A percentile compares a stretch with the other conserved stretches of the same genome.
These are phyloP conservation scores for Volvariella surrecta DNA, from an alignment of 1,284 basidiomycete genomes.

Conservation along the genomic window DNA sequence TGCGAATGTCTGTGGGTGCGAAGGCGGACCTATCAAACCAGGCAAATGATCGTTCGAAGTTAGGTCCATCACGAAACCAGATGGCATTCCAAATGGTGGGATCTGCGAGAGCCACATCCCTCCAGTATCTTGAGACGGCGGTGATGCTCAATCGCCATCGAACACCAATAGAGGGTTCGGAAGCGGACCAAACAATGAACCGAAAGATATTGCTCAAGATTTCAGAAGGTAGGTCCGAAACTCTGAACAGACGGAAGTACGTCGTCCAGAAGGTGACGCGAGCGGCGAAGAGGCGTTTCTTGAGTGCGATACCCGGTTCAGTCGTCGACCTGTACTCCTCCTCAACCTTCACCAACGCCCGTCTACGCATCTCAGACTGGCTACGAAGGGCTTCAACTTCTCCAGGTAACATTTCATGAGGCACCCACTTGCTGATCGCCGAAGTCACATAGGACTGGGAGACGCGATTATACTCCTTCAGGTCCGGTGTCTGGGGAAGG, in stretches of 20 bases:
- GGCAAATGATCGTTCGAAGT: slow-evolving; percentile 38
- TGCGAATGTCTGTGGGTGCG: slow-evolving; percentile 45
- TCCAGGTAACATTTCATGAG: not conserved
- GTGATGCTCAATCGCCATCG: slow-evolving; percentile 38
- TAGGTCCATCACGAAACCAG: slow-evolving; percentile 42
- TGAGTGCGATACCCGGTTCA: slow-evolving; percentile 11
- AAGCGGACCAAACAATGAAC: slow-evolving; percentile 38
- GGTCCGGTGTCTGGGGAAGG: too few species aligned
- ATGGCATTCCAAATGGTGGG: slow-evolving; percentile 53
- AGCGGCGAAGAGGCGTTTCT: slow-evolving; percentile 19
- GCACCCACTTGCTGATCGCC: not conserved
- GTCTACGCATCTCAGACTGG: too few species aligned
- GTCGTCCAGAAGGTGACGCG: slow-evolving; percentile 20
- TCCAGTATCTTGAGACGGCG: slow-evolving; percentile 51
- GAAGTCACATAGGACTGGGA: not conserved
- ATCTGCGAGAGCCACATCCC: slow-evolving; percentile 36
- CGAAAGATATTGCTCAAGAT: slow-evolving; percentile 56
- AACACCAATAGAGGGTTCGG: slow-evolving; percentile 24
- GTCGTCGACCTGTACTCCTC: not conserved
- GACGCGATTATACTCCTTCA: not conserved
- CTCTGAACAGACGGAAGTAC: slow-evolving; percentile 37
- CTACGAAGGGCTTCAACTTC: not conserved
- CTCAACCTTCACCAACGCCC: too few species aligned
- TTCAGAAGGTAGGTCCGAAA: slow-evolving; percentile 54
- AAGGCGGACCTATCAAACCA: slow-evolving; percentile 47